Conservation (phyloP, 441 rosid species). For the Manihot esculenta region DNA sequence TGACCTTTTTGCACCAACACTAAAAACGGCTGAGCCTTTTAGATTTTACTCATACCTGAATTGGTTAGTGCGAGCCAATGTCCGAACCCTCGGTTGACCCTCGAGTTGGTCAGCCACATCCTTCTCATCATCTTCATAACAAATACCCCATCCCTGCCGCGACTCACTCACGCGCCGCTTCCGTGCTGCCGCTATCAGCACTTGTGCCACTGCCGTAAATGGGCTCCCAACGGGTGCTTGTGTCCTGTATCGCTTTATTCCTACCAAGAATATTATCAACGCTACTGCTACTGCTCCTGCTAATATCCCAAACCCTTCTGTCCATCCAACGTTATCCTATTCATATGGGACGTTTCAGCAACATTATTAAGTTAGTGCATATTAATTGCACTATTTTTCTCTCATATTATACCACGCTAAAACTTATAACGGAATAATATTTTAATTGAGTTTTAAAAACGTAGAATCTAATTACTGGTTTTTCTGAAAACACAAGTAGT, state of each 20-base stretch:
- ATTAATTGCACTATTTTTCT: too few relatives aligned
- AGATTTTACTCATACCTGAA: slow-evolving; percentile 45
- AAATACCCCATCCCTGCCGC: slow-evolving; percentile 28
- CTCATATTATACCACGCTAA: too few relatives aligned
- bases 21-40: slow-evolving; percentile 4
- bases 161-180: slow-evolving; percentile 53
- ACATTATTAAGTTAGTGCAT: background rate
- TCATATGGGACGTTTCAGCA: background rate
- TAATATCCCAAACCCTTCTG: slow-evolving; percentile 51
- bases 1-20: background rate
- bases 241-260: slow-evolving; percentile 51
- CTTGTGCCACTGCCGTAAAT: slow-evolving; percentile 58
- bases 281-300: slow-evolving; percentile 49
- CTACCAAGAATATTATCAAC: slow-evolving; percentile 44
- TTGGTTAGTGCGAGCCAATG: slow-evolving; percentile 47
- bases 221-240: slow-evolving; percentile 65
- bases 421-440: too few relatives aligned
- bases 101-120: slow-evolving; percentile 8
- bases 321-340: slow-evolving; percentile 80
- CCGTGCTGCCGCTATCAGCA: slow-evolving; percentile 54
- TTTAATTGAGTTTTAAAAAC: too few relatives aligned
- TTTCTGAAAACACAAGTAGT: too few relatives aligned
- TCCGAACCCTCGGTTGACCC: slow-evolving; percentile 18
- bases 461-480: too few relatives aligned
- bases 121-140: slow-evolving; percentile 27